These are phyloP conservation scores for Blastomyces silverae DNA, from an alignment of 2,329 filamentous ascomycete species.

Conservation along the genomic window DNA sequence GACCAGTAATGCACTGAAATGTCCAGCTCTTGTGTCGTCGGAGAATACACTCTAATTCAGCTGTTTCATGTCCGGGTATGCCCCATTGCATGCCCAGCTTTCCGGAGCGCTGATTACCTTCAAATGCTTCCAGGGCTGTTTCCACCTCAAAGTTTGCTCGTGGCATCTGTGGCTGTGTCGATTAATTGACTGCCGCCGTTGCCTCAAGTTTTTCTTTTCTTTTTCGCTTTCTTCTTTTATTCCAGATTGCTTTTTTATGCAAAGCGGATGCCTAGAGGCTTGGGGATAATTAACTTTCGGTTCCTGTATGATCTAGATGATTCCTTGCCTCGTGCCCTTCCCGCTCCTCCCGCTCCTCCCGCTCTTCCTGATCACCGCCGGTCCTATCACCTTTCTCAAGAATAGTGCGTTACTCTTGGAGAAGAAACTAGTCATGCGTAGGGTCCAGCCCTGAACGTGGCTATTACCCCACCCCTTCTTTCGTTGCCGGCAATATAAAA, in stretches of 20 bases:
- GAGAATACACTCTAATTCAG: not conserved
- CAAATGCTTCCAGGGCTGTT: not conserved
- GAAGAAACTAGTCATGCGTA: not conserved
- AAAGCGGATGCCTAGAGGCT: not conserved
- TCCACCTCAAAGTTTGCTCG: not conserved
- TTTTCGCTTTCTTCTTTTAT: not conserved
- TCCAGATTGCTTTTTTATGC: not conserved
- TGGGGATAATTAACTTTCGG: not conserved
- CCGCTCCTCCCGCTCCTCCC: not conserved
- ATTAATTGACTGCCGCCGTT: constrained; percentile 7
- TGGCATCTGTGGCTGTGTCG: not conserved
- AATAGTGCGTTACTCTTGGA: not conserved
- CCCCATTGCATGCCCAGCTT: not conserved
- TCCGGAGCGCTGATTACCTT: not conserved
- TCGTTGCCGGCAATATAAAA: not conserved
- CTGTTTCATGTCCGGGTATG: not conserved
- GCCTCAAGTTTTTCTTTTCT: not conserved
- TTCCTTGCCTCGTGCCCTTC: not conserved
- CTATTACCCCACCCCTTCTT: not conserved
- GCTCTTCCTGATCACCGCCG: not conserved
- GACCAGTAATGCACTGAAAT: not conserved
- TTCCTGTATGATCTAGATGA: not conserved
- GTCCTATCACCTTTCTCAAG: not conserved
- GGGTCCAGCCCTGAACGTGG: not conserved
- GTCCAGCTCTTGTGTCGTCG: not conserved